These are phyloP conservation scores for Backusella macrospora DNA, from an alignment of 192 early-diverging fungal species.

Conservation along the genomic window DNA sequence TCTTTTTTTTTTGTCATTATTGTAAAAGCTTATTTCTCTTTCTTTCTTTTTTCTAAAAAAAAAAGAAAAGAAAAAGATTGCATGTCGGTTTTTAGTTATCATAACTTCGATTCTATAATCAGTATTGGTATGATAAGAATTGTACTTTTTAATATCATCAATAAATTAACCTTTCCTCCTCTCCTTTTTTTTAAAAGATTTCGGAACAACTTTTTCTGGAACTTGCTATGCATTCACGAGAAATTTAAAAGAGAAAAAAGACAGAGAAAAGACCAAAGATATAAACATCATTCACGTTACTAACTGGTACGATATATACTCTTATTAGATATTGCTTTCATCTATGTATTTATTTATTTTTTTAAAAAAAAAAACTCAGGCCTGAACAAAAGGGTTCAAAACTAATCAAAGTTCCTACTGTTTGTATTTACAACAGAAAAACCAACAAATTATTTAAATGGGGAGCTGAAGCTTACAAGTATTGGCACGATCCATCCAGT, in stretches of 20 bases:
- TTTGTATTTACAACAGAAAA: not conserved
- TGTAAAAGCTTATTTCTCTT: too few species aligned
- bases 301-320: not conserved
- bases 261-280: not conserved
- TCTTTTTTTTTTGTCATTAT: too few species aligned
- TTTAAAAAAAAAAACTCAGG: not conserved
- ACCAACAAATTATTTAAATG: not conserved
- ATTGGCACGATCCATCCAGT: not conserved
- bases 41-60: too few species aligned
- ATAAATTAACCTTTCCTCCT: not conserved
- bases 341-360: not conserved
- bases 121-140: constrained; percentile 12
- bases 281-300: not conserved
- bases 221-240: not conserved
- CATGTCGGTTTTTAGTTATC: not conserved
- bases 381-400: not conserved
- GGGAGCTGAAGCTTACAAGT: not conserved
- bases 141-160: not conserved
- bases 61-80: not conserved
- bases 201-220: constrained; percentile 21
- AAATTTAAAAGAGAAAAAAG: not conserved
- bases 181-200: constrained; percentile 4
- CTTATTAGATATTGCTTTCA: not conserved
- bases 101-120: not conserved
- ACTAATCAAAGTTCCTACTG: not conserved